A percentile compares a stretch with the other conserved stretches of the same genome.
These are phyloP conservation scores for Samsoniella hepiali DNA, from an alignment of 2,329 filamentous ascomycete genomes.

Conservation along the genomic window DNA sequence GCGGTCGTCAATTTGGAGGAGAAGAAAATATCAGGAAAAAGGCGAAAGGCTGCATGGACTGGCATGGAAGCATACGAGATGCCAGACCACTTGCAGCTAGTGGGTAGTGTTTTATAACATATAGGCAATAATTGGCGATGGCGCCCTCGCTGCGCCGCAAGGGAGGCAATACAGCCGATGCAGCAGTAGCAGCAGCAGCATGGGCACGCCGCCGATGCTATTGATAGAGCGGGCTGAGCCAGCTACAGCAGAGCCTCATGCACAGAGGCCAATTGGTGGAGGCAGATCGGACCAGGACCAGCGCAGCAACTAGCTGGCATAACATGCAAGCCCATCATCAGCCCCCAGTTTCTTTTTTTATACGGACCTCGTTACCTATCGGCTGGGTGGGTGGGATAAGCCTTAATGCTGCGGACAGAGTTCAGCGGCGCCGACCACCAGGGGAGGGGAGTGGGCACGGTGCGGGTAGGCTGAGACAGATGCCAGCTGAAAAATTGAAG, in stretches of 20 bases:
- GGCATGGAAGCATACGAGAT: background rate
- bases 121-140: background rate
- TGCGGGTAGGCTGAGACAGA: background rate
- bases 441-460: background rate
- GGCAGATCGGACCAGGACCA: background rate
- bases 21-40: background rate
- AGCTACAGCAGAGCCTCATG: slow-evolving; percentile 6
- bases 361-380: background rate
- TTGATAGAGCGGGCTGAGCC: background rate
- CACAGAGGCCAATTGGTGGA: background rate
- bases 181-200: background rate
- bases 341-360: background rate
- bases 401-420: background rate
- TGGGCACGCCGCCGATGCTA: background rate
- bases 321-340: background rate
- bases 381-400: background rate
- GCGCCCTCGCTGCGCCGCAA: background rate
- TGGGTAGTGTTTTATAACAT: background rate
- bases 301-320: background rate
- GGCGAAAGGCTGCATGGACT: background rate
- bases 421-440: background rate
- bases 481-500: background rate
- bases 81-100: background rate
- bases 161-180: background rate
- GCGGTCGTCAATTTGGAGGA: background rate